phyloP scores from a whole-genome alignment of 257 asterid genomes.

The Forsythia viridissima region DNA sequence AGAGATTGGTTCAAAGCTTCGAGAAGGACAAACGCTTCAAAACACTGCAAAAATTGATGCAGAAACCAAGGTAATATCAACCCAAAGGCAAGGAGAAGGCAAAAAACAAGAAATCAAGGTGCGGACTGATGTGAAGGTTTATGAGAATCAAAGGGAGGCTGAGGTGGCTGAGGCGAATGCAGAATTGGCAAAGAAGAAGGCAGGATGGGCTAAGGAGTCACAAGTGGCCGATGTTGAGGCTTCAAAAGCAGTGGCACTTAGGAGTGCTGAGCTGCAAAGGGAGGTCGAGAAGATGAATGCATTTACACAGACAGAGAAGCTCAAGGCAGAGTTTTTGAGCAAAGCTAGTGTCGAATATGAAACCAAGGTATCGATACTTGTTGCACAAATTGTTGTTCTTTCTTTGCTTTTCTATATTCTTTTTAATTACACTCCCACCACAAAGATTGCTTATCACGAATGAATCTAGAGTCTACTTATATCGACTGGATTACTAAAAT shows the following conservation, averaged over 20 bases:
- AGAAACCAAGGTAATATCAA: constrained; percentile 56
- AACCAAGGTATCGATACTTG: constrained; percentile 39
- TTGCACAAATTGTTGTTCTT: no score
- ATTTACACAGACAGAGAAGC: constrained; percentile 51
- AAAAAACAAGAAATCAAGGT: constrained; percentile 55
- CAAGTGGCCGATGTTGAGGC: constrained; percentile 67
- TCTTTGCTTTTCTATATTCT: not conserved
- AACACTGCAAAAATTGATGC: constrained; percentile 66
- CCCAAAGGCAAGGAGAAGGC: constrained; percentile 57
- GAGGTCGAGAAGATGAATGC: constrained; percentile 66
- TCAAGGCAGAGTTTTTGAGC: constrained; percentile 54
- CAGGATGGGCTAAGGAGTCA: constrained; percentile 60
- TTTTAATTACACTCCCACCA: not conserved
- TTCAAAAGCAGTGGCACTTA: constrained; percentile 52
- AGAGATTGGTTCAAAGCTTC: constrained; percentile 47
- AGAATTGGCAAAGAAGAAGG: constrained; percentile 57
- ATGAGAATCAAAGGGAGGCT: constrained; percentile 55
- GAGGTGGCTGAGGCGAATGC: constrained; percentile 69
- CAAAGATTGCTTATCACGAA: no score
- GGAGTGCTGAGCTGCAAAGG: constrained; percentile 62
- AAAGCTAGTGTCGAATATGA: constrained; percentile 68
- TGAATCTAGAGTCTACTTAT: not conserved
- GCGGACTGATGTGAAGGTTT: constrained; percentile 51
- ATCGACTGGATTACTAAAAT: no score
- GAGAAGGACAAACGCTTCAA: constrained; percentile 55